Evolutionary conservation across 2,329 filamentous ascomycete genomes (phyloP).

Genomic region (Xenosphaeropsis pyriputrescens): DNA sequence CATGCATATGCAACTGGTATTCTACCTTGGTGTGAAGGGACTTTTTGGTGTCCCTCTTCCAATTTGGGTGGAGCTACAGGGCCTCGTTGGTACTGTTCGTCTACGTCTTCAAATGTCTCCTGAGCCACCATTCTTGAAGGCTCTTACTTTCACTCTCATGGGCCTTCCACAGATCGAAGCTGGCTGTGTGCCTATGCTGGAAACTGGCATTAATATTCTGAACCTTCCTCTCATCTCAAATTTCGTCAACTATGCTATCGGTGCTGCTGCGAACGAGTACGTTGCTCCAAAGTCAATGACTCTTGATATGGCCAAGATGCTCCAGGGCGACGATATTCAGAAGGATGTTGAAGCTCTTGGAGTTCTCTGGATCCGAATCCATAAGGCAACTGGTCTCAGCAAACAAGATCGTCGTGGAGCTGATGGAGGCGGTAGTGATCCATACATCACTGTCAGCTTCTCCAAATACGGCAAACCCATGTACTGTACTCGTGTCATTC

Average conservation of each 20-base stretch:
- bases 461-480: slow-evolving; percentile 96
- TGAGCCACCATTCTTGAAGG: slow-evolving; percentile 84
- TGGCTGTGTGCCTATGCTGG: slow-evolving; percentile 84
- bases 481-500: slow-evolving; percentile 93
- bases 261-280: slow-evolving; percentile 75
- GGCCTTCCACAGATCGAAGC: slow-evolving; percentile 81
- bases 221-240: slow-evolving; percentile 89
- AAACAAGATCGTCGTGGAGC: slow-evolving; percentile 81
- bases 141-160: slow-evolving; percentile 86
- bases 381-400: slow-evolving; percentile 74
- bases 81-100: slow-evolving; percentile 78
- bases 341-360: slow-evolving; percentile 81
- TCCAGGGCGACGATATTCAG: slow-evolving; percentile 81
- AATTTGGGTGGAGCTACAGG: slow-evolving; percentile 63
- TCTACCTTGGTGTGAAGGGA: slow-evolving; percentile 82
- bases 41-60: slow-evolving; percentile 47
- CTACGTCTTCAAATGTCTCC: slow-evolving; percentile 75
- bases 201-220: slow-evolving; percentile 77
- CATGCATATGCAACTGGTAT: slow-evolving; percentile 94
- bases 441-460: slow-evolving; percentile 89
- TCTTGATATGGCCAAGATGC: slow-evolving; percentile 77
- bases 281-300: slow-evolving; percentile 92
- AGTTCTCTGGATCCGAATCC: slow-evolving; percentile 83
- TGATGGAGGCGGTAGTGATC: slow-evolving; percentile 77
- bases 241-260: slow-evolving; percentile 93